Percentiles rank a stretch among this genome's conserved stretches.
These are phyloP conservation scores for Coemansia aciculifera DNA, from an alignment of 192 early-diverging fungal species.

Conservation along the genomic window DNA sequence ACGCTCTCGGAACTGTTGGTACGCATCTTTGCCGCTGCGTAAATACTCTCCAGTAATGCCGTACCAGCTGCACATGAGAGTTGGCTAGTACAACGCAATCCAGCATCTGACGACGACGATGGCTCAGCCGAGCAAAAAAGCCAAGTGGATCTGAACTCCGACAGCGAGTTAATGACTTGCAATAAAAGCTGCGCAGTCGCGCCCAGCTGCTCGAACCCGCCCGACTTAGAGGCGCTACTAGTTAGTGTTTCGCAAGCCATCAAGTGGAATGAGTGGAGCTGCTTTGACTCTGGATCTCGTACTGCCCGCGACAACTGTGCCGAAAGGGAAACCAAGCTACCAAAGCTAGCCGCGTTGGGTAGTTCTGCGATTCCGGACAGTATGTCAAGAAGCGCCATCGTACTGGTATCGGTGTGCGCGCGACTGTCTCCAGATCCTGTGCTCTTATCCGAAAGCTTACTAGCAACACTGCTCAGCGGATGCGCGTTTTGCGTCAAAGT, in stretches of 20 bases:
- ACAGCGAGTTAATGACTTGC: slow-evolving; percentile 14
- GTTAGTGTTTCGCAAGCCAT: slow-evolving; percentile 20
- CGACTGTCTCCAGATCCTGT: not conserved
- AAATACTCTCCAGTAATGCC: slow-evolving; percentile 12
- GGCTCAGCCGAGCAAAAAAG: slow-evolving; percentile 12
- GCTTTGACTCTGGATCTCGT: not conserved
- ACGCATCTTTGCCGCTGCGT: slow-evolving; percentile 6
- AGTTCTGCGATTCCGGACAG: slow-evolving; percentile 22
- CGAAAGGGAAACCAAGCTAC: slow-evolving; percentile 31
- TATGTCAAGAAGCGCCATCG: slow-evolving; percentile 20
- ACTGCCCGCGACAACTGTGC: slow-evolving; percentile 26
- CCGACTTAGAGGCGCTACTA: not conserved
- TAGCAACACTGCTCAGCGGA: not conserved
- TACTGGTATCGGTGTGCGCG: not conserved
- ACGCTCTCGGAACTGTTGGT: not conserved
- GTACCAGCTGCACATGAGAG: slow-evolving; percentile 6
- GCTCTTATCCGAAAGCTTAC: not conserved
- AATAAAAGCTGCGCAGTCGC: slow-evolving; percentile 32
- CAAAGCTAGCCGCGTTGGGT: slow-evolving; percentile 18
- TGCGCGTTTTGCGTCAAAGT: not conserved
- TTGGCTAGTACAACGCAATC: slow-evolving; percentile 2
- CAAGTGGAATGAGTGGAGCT: slow-evolving; percentile 24
- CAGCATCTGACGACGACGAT: not conserved
- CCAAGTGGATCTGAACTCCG: slow-evolving; percentile 28
- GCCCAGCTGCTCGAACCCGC: slow-evolving; percentile 19